Percentiles rank a stretch among this genome's conserved stretches.
phyloP scores from a whole-genome alignment of 1,284 basidiomycete species.

The Clitocybe nebularis region DNA sequence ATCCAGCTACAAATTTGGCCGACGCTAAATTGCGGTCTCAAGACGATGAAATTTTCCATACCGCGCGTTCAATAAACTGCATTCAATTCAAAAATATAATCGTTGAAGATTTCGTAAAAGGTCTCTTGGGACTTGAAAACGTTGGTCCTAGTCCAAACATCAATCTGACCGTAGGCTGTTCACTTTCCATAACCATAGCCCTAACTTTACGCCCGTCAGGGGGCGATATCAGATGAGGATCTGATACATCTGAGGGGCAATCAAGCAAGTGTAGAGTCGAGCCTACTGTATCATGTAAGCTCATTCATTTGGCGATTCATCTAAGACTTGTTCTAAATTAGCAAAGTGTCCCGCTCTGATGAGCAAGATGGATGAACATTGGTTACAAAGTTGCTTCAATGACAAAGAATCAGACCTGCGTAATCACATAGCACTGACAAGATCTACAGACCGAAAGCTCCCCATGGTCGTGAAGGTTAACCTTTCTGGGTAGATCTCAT shows the following conservation, averaged over 20 bases:
- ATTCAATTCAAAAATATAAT: constrained; percentile 22
- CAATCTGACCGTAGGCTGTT: constrained; percentile 10
- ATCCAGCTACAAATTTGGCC: background rate
- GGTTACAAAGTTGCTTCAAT: no score
- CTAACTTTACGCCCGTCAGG: background rate
- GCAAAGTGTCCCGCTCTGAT: background rate
- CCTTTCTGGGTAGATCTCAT: no score
- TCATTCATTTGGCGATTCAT: background rate
- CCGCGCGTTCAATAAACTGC: constrained; percentile 21
- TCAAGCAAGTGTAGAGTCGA: background rate
- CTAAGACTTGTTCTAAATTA: background rate
- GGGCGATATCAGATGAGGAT: constrained; percentile 8
- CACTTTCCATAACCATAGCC: background rate
- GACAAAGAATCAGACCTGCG: no score
- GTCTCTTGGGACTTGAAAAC: constrained; percentile 17
- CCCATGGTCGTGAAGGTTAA: no score
- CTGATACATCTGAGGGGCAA: constrained; percentile 9
- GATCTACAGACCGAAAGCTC: no score
- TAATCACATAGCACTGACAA: no score
- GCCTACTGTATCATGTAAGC: constrained; percentile 1
- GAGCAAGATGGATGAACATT: background rate
- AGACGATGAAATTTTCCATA: constrained; percentile 19
- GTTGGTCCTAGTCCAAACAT: constrained; percentile 14
- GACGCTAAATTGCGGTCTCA: constrained; percentile 10
- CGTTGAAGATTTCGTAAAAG: constrained; percentile 21